Percentiles rank a stretch among this genome's conserved stretches.
Evolutionary conservation across 139 green algal species (phyloP).

Genomic region (Mesotaenium endlicherianum): DNA sequence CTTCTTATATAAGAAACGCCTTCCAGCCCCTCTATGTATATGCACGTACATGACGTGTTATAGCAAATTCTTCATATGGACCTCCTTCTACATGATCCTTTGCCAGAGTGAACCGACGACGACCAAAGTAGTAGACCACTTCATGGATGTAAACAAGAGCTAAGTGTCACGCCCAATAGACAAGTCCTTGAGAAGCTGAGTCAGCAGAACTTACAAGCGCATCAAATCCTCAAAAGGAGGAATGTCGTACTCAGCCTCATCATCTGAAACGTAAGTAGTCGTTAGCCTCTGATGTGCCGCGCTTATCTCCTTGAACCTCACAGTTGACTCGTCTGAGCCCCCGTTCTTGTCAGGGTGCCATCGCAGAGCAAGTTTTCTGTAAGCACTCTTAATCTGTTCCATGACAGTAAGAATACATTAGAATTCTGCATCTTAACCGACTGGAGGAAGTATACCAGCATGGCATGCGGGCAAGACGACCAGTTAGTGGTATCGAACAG

Average conservation of each 20-base stretch:
- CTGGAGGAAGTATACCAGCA: too few species aligned
- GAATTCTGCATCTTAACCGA: too few species aligned
- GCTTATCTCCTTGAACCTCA: background rate
- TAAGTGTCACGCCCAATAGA: slow-evolving; percentile 4
- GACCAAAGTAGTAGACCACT: background rate
- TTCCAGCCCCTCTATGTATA: background rate
- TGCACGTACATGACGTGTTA: background rate
- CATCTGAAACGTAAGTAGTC: slow-evolving; percentile 5
- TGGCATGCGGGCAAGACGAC: too few species aligned
- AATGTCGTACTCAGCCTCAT: slow-evolving; percentile 13
- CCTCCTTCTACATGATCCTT: background rate
- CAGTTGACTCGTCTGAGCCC: slow-evolving; percentile 1
- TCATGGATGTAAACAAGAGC: background rate
- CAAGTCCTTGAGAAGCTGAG: too few species aligned
- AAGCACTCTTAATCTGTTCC: slow-evolving; percentile 15
- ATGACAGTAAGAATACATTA: too few species aligned
- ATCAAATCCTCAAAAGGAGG: slow-evolving; percentile 37
- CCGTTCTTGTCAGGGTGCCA: slow-evolving; percentile 24
- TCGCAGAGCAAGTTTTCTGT: slow-evolving; percentile 16
- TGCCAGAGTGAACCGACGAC: background rate
- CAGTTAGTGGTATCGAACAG: background rate
- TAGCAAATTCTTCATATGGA: background rate
- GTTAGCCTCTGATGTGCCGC: slow-evolving; percentile 11
- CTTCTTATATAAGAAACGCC: too few species aligned
- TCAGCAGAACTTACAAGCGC: slow-evolving; percentile 28